Evolutionary conservation across 805 yeast species (phyloP).

Genomic region (Peterozyma toletana): DNA sequence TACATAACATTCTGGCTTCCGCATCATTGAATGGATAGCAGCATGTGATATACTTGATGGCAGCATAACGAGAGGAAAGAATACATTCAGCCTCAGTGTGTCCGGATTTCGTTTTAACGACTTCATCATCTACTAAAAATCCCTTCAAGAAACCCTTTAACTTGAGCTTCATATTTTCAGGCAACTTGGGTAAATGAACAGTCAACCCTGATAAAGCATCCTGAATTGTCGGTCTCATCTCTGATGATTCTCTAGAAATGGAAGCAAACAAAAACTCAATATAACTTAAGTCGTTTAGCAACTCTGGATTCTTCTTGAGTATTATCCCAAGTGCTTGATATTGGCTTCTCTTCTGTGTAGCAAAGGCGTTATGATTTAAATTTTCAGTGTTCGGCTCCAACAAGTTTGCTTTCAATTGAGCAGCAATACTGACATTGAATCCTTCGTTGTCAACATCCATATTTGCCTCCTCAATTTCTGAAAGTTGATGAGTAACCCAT

Average conservation of each 20-base stretch:
- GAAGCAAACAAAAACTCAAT: conserved; percentile 67
- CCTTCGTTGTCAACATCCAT: conserved; percentile 14
- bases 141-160: conserved; percentile 31
- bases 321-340: conserved; percentile 77
- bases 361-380: conserved; percentile 24
- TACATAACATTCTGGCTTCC: conserved; percentile 58
- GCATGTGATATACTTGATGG: conserved; percentile 57
- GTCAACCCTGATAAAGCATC: conserved; percentile 60
- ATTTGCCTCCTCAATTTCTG: conserved; percentile 7
- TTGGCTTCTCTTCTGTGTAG: conserved; percentile 50
- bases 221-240: conserved; percentile 61
- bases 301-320: conserved; percentile 33
- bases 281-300: conserved; percentile 39
- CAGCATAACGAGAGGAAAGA: conserved; percentile 52
- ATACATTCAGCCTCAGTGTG: conserved; percentile 22
- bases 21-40: conserved; percentile 62
- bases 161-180: conserved; percentile 27
- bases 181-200: conserved; percentile 34
- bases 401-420: conserved; percentile 44
- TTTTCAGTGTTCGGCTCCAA: conserved; percentile 16
- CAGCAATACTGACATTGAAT: conserved; percentile 37
- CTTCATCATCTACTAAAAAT: conserved; percentile 27
- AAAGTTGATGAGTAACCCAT: conserved; percentile 35
- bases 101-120: conserved; percentile 8
- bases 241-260: conserved; percentile 54